Evolutionary conservation across 768 basidiomycete species (phyloP).

Genomic region (Leccinum rimulosum): DNA sequence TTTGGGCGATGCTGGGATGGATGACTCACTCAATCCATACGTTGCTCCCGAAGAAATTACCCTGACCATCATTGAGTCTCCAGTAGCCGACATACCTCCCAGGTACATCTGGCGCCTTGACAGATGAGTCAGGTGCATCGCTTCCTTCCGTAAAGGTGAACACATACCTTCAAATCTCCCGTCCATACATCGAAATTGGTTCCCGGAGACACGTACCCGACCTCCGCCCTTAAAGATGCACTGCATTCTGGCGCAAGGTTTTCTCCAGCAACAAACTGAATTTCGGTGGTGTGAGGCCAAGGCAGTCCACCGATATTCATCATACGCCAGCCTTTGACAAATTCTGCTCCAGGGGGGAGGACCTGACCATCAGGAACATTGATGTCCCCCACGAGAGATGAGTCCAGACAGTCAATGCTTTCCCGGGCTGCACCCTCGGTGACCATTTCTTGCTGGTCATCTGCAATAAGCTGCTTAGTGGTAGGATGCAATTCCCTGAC

Average conservation of each 20-base stretch:
- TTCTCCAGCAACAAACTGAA: constrained; percentile 72
- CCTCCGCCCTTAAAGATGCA: constrained; percentile 35
- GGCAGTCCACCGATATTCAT: constrained; percentile 57
- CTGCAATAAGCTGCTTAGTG: neutral
- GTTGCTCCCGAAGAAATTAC: constrained; percentile 60
- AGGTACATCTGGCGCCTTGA: constrained; percentile 67
- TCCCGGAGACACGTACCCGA: constrained; percentile 60
- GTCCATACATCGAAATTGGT: constrained; percentile 64
- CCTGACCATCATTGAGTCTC: constrained; percentile 59
- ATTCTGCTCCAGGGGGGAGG: constrained; percentile 82
- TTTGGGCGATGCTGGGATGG: neutral
- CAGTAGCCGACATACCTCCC: constrained; percentile 79
- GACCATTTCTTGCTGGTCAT: neutral
- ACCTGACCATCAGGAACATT: constrained; percentile 74
- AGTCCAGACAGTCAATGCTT: constrained; percentile 35
- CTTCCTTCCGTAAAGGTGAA: neutral
- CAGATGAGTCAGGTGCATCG: constrained; percentile 1
- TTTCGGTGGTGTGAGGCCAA: constrained; percentile 69
- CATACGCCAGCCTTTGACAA: constrained; percentile 81
- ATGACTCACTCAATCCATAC: constrained; percentile 76
- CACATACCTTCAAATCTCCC: constrained; percentile 66
- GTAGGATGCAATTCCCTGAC: neutral
- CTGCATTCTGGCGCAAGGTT: constrained; percentile 42
- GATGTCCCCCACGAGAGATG: constrained; percentile 60
- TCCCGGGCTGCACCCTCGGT: neutral